Percentiles rank a stretch among this genome's conserved stretches.
Conservation (phyloP, 2,329 filamentous ascomycete species). For the Pyricularia grisea region DNA sequence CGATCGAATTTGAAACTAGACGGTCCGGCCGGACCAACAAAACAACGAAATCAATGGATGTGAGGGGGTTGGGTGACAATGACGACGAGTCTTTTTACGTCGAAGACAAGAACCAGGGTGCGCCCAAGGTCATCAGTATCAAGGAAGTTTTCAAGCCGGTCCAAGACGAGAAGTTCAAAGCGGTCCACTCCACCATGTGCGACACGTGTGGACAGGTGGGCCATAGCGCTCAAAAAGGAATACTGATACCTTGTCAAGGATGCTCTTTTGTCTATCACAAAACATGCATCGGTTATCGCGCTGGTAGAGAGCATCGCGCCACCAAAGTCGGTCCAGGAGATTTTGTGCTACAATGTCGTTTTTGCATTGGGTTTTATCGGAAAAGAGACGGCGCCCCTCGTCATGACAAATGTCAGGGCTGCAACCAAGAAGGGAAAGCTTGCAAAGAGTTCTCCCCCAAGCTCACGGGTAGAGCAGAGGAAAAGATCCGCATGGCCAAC, state of each 20-base stretch:
- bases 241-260: constrained; percentile 81
- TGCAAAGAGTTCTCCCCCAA: constrained; percentile 66
- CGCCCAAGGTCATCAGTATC: constrained; percentile 51
- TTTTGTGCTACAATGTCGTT: constrained; percentile 85
- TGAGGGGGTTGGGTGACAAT: constrained; percentile 24
- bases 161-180: constrained; percentile 55
- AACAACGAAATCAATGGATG: constrained; percentile 29
- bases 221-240: constrained; percentile 49
- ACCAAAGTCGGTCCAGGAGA: constrained; percentile 71
- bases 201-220: constrained; percentile 56
- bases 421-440: constrained; percentile 54
- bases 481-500: constrained; percentile 72
- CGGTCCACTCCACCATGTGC: constrained; percentile 61
- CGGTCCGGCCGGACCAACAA: constrained; percentile 38
- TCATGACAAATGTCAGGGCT: constrained; percentile 63
- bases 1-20: constrained; percentile 44
- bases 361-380: constrained; percentile 61
- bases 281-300: constrained; percentile 66
- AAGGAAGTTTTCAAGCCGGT: constrained; percentile 65
- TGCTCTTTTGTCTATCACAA: constrained; percentile 81
- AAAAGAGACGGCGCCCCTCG: constrained; percentile 68
- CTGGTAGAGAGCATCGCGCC: constrained; percentile 71
- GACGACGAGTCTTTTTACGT: constrained; percentile 49
- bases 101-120: constrained; percentile 32
- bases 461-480: constrained; percentile 70